Percentiles rank a stretch among this genome's conserved stretches.
These are phyloP conservation scores for Epipyxis sp. DNA, from an alignment of 108 stramenopile species.

Conservation along the genomic window DNA sequence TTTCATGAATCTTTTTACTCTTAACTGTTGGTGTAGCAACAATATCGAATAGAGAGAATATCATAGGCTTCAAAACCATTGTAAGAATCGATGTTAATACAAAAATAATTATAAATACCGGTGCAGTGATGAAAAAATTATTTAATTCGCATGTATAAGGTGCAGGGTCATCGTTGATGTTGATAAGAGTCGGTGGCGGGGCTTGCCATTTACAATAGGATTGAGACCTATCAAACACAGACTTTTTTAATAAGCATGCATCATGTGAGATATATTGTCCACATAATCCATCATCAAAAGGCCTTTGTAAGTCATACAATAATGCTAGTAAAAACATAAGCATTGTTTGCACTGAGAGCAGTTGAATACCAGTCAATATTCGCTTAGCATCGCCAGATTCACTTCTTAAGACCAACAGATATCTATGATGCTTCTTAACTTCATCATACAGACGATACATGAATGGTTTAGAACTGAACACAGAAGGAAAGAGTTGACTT, in stretches of 20 bases:
- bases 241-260: neutral
- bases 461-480: neutral
- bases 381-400: too few relatives aligned
- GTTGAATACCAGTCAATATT: neutral
- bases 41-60: neutral
- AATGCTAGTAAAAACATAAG: neutral
- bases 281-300: slow-evolving; percentile 6
- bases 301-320: neutral
- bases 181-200: neutral
- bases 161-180: too few relatives aligned
- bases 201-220: neutral
- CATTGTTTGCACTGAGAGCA: neutral
- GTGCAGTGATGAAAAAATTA: neutral
- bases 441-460: neutral
- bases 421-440: slow-evolving; percentile 3
- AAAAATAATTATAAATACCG: neutral
- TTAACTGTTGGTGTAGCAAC: neutral
- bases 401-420: neutral
- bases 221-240: neutral
- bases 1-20: too few relatives aligned
- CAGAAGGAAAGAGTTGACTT: neutral
- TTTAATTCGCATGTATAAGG: neutral
- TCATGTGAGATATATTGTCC: neutral
- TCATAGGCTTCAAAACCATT: neutral
- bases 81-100: neutral